Evolutionary conservation across 2,329 filamentous ascomycete genomes (phyloP).

Genomic region (Cytospora piceae): DNA sequence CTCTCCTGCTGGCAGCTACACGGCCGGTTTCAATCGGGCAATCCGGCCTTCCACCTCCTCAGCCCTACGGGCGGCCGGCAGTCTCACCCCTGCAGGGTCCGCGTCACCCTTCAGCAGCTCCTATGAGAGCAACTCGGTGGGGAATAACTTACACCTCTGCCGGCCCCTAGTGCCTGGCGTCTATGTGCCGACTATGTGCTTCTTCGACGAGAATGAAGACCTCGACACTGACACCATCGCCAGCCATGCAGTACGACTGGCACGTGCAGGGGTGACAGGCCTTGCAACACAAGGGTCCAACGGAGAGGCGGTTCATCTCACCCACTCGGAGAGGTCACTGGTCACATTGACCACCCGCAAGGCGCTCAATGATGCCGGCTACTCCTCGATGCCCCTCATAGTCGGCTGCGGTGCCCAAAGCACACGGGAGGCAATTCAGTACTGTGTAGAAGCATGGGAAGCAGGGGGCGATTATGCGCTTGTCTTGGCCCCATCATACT

Average conservation of each 20-base stretch:
- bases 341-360: conserved; percentile 72
- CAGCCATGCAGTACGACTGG: conserved; percentile 69
- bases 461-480: conserved; percentile 77
- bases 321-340: conserved; percentile 68
- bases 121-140: conserved; percentile 45
- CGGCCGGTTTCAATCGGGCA: conserved; percentile 41
- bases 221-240: conserved; percentile 66
- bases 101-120: conserved; percentile 47
- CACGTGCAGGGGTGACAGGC: conserved; percentile 71
- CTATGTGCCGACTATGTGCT: conserved; percentile 75
- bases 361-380: conserved; percentile 70
- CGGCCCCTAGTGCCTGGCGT: conserved; percentile 55
- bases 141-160: conserved; percentile 39
- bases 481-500: conserved; percentile 77
- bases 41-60: conserved; percentile 41
- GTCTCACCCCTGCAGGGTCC: conserved; percentile 37
- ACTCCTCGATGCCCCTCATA: conserved; percentile 68
- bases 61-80: conserved; percentile 36
- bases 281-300: conserved; percentile 81
- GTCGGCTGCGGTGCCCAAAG: conserved; percentile 77
- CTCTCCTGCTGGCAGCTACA: conserved; percentile 51
- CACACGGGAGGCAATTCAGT: conserved; percentile 70
- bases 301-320: conserved; percentile 80
- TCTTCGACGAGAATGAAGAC: conserved; percentile 70
- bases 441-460: conserved; percentile 69